Base-by-base conservation (phyloP, 2,329 filamentous ascomycete species). In the Penicillium sp. region DNA sequence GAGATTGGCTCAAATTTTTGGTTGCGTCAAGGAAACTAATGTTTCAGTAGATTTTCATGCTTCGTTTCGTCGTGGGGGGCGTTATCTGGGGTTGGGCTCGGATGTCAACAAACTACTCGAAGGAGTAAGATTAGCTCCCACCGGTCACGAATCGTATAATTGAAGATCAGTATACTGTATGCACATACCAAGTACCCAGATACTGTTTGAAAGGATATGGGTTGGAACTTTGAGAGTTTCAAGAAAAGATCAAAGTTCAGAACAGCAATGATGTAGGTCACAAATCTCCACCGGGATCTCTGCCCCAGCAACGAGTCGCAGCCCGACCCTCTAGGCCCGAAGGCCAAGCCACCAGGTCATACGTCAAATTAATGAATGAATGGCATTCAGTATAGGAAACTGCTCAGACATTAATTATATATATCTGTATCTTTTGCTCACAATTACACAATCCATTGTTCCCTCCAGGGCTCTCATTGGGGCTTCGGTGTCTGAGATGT, bases 101-200 rank as follows among this genome's bases (percentile, higher is more conserved):
- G 53, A 54, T 61, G 65, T 70, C 67, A 71, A 70, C 69, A 71
- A 64, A 70, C 58, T 70, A 68, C 68, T 68, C 29, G 52, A 69
- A 67, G 57, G 50, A 65, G 67, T 61, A 62, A 66, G 46, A 60
- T 59, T 46, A 55, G 52, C 49, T 46, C 58, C 16, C 14, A 47
- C 32, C 27, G 50, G 32, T 38, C 34, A 30, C 30, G 35, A 40
- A n/a, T 29, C 9, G 14, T 26, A 27, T 34, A 23, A 42, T 39
- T 29, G 38, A 43, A 26, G 39, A 46, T 27, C 29, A 7, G 19
- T 2, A 29, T 13, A 35, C 32, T 7, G 14, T 35, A 38, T 16
- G 8, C 19, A 39, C 36, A 3, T 23, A 23, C 14, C 16, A 19
- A 19, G 36, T 39, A 36, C 39, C n/a, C 11, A 29, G 0, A 7